These are phyloP conservation scores for Backusella morwellensis DNA, from an alignment of 192 early-diverging fungal genomes.

Conservation along the genomic window DNA sequence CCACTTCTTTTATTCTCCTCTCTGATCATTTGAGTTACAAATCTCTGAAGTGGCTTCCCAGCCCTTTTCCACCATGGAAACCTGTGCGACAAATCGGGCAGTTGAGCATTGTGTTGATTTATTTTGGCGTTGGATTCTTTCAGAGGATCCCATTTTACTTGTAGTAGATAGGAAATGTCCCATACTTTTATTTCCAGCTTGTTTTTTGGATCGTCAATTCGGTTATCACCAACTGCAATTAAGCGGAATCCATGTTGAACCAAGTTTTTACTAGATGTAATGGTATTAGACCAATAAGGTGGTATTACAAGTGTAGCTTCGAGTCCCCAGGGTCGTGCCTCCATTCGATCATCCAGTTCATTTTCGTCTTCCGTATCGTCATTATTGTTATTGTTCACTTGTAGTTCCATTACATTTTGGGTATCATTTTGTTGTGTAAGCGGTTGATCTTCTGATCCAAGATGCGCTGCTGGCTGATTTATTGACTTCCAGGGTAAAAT, in stretches of 20 bases:
- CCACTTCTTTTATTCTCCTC: not conserved
- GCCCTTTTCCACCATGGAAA: constrained; percentile 24
- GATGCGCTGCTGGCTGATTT: not conserved
- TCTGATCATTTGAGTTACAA: constrained; percentile 13
- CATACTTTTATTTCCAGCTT: constrained; percentile 31
- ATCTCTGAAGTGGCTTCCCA: not conserved
- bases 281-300: constrained; percentile 4
- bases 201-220: constrained; percentile 13
- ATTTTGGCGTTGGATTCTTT: not conserved
- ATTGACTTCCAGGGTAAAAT: constrained; percentile 18
- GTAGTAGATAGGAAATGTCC: constrained; percentile 24
- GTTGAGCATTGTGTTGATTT: not conserved
- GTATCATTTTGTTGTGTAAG: not conserved
- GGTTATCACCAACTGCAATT: constrained; percentile 30
- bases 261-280: not conserved
- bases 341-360: not conserved
- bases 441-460: not conserved
- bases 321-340: constrained; percentile 23
- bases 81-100: not conserved
- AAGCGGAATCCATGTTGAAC: constrained; percentile 13
- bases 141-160: constrained; percentile 22
- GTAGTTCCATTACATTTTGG: not conserved
- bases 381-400: not conserved
- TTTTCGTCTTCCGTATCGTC: not conserved
- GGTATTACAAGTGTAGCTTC: constrained; percentile 26